phyloP scores from a whole-genome alignment of 805 yeast species.

The Candida tammaniensis region DNA sequence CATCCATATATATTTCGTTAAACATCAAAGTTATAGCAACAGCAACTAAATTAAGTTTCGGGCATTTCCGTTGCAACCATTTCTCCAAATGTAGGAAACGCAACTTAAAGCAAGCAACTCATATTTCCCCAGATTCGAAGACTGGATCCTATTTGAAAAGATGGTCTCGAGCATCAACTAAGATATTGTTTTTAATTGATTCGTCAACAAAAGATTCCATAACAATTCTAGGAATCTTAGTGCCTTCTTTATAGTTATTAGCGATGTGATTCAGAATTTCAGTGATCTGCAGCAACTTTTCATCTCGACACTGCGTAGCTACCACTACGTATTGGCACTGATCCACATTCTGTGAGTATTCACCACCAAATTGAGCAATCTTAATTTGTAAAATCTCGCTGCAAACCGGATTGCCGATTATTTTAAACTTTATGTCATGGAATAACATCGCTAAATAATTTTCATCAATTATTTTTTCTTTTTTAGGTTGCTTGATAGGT shows the following conservation, averaged over 20 bases:
- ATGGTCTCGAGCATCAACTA: slow-evolving; percentile 31
- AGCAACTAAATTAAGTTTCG: no score
- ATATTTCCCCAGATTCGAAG: no score
- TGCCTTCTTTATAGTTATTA: slow-evolving; percentile 7
- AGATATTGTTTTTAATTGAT: slow-evolving; percentile 20
- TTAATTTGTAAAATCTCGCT: neutral
- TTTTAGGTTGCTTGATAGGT: no score
- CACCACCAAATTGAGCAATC: slow-evolving; percentile 2
- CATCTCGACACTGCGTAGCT: neutral
- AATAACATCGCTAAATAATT: slow-evolving; percentile 1
- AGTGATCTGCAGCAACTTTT: slow-evolving; percentile 15
- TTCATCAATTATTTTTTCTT: neutral
- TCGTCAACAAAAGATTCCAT: slow-evolving; percentile 28
- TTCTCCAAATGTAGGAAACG: no score
- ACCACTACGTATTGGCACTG: slow-evolving; percentile 1
- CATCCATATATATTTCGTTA: no score
- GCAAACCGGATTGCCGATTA: slow-evolving; percentile 3
- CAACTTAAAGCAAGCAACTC: no score
- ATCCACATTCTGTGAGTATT: neutral
- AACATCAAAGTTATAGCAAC: no score
- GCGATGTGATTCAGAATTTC: slow-evolving; percentile 16
- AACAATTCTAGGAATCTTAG: slow-evolving; percentile 34
- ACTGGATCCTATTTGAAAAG: no score
- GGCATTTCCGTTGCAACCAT: no score
- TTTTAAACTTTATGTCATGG: slow-evolving; percentile 3